Evolutionary conservation across 139 green algal species (phyloP).

Genomic region (Micractinium sp.): DNA sequence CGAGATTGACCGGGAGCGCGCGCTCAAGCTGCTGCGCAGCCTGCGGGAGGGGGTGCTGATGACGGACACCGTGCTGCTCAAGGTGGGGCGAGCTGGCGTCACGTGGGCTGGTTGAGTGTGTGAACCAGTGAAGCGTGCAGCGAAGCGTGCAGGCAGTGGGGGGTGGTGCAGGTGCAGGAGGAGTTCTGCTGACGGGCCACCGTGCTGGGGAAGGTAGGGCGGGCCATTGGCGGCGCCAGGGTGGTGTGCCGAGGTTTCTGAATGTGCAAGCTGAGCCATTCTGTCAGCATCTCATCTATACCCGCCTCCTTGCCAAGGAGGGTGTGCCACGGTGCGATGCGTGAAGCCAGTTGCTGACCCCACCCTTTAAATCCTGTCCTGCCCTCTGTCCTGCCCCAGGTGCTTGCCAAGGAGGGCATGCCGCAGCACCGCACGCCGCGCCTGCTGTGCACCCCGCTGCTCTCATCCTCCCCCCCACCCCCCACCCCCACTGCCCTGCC

Average conservation of each 20-base stretch:
- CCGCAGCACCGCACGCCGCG: conserved; percentile 70
- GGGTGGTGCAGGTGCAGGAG: not conserved
- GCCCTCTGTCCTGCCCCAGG: conserved; percentile 45
- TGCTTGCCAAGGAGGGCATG: conserved; percentile 80
- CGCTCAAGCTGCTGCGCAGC: conserved; percentile 64
- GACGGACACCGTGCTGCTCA: conserved; percentile 85
- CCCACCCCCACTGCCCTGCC: not conserved
- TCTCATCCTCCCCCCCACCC: not conserved
- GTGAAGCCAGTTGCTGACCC: not conserved
- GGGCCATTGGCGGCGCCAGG: not conserved
- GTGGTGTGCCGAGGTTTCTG: not conserved
- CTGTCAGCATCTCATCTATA: no score
- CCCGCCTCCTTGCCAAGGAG: no score
- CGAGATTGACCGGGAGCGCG: conserved; percentile 55
- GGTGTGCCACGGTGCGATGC: no score
- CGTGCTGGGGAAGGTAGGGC: not conserved
- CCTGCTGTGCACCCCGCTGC: conserved; percentile 55
- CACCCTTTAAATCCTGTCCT: no score
- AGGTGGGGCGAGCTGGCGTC: conserved; percentile 53
- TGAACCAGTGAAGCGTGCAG: not conserved
- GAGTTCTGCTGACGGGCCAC: not conserved
- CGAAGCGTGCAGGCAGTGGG: not conserved
- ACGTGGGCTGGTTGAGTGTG: no score
- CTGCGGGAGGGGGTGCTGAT: conserved; percentile 88
- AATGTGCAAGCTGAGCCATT: no score